Conservation (phyloP, 2,329 filamentous ascomycete genomes). For the Phyllosticta citrichinensis region DNA sequence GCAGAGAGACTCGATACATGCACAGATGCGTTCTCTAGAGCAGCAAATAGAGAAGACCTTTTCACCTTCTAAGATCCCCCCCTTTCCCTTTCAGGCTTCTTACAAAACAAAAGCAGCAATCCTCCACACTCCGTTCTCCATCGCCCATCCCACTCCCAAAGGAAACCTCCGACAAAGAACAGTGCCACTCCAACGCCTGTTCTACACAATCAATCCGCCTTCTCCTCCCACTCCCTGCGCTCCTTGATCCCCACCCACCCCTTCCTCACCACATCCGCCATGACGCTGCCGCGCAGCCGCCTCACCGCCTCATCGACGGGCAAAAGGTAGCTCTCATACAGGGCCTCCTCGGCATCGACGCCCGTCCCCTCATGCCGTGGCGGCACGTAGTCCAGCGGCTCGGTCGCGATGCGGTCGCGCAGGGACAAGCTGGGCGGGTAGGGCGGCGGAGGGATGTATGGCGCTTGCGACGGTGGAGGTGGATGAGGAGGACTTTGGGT, state of each 20-base stretch:
- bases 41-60: too few relatives aligned
- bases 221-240: background rate
- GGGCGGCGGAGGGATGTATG: slow-evolving; percentile 29
- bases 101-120: too few relatives aligned
- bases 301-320: slow-evolving; percentile 33
- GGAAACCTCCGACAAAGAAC: too few relatives aligned
- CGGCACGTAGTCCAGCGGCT: slow-evolving; percentile 35
- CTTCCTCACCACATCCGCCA: slow-evolving; percentile 36
- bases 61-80: too few relatives aligned
- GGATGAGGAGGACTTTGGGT: slow-evolving; percentile 12
- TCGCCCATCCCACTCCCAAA: too few relatives aligned
- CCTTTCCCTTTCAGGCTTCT: too few relatives aligned
- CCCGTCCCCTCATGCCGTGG: slow-evolving; percentile 37
- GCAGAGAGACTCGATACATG: too few relatives aligned
- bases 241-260: slow-evolving; percentile 34
- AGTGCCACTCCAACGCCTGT: too few relatives aligned
- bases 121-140: too few relatives aligned
- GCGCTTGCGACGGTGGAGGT: background rate
- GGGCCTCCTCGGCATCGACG: slow-evolving; percentile 37
- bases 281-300: slow-evolving; percentile 30
- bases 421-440: slow-evolving; percentile 29
- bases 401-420: slow-evolving; percentile 27
- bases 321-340: slow-evolving; percentile 34
- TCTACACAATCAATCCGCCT: background rate
- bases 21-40: too few relatives aligned